phyloP scores from a whole-genome alignment of 2,329 filamentous ascomycete genomes.

The Ilyonectria destructans region DNA sequence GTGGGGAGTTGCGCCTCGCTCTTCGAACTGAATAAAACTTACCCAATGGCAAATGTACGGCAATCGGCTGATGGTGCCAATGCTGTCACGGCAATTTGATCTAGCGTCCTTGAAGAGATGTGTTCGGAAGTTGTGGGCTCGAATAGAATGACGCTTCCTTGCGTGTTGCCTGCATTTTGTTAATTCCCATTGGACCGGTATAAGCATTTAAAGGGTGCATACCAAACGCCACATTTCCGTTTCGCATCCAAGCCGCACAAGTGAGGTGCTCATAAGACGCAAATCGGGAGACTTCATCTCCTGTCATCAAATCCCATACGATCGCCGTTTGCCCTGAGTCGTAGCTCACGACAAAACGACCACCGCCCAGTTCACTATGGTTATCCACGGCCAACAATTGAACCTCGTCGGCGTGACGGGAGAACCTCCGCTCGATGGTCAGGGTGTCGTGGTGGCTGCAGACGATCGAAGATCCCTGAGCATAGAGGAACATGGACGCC shows the following conservation, averaged over 20 bases:
- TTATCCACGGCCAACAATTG: conserved; percentile 91
- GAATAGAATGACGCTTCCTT: conserved; percentile 95
- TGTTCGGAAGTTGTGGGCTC: conserved; percentile 95
- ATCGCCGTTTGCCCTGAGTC: conserved; percentile 93
- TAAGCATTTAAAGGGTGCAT: conserved; percentile 53
- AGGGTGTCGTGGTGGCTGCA: conserved; percentile 95
- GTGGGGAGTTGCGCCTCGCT: conserved; percentile 3
- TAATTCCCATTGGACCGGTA: conserved; percentile 33
- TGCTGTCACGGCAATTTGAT: conserved; percentile 94
- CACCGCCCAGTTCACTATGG: conserved; percentile 87
- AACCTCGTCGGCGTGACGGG: conserved; percentile 87
- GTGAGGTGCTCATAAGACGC: conserved; percentile 90
- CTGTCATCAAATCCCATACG: conserved; percentile 96
- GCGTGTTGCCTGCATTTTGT: conserved; percentile 80
- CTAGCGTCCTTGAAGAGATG: conserved; percentile 89
- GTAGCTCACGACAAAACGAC: conserved; percentile 92
- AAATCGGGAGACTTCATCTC: conserved; percentile 92
- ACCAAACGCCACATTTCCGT: conserved; percentile 98
- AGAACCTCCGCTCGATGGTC: conserved; percentile 89
- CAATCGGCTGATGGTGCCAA: conserved; percentile 92
- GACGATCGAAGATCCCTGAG: conserved; percentile 85
- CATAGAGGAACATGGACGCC: conserved; percentile 90
- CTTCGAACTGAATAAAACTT: conserved; percentile 49
- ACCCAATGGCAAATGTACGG: conserved; percentile 97
- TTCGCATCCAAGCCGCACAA: conserved; percentile 94